Base-by-base conservation (phyloP, 495 filamentous ascomycete genomes). In the Talaromyces ruber region DNA sequence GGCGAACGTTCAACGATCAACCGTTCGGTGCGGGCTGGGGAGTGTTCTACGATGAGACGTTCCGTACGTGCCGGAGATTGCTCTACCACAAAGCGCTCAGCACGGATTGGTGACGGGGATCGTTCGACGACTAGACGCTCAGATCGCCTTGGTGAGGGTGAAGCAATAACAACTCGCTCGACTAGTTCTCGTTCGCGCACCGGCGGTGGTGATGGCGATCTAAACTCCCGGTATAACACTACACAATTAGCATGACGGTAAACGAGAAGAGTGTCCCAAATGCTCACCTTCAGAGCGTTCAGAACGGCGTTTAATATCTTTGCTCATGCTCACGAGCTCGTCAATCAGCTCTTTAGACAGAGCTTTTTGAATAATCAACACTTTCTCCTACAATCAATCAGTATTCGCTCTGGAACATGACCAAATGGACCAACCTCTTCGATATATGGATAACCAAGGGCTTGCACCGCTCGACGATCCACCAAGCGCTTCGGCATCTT, bases 331-430 rank as follows among this genome's bases (percentile, higher is more conserved):
- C 64, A 97, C 88, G 60, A 96, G 77, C 65, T 93, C 88, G 67
- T 96, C 92, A 66, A 97, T 97, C 64, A 95, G 89, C 28, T 91
- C 85, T 63, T 94, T 93, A 12, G 88, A 90, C 24, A 97, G 80
- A 2, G 92, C 92, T 64, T 87, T 85, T 66, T 86, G 84, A 18
- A 97, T 86, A 62, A 96, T 81, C 68, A 93, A 83, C 56, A 84
- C 84, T 55, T 88, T 86, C 43, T 86, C 90, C 89, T 95, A 54
- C 8, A 6, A 34, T 16, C 21, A 39, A 59, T 62, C 62, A 63
- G 52, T 21, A 51, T n/a, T 1, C 29, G 59, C 65, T 3, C 32
- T 4, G 16, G 51, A 54, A 21, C 22, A 28, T 16, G n/a, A 5
- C 7, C 16, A 54, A 4, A 29, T 14, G 28, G 51, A 54, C 51